These are phyloP conservation scores for Hysterium pulicare DNA, from an alignment of 2,329 filamentous ascomycete species.

Conservation along the genomic window DNA sequence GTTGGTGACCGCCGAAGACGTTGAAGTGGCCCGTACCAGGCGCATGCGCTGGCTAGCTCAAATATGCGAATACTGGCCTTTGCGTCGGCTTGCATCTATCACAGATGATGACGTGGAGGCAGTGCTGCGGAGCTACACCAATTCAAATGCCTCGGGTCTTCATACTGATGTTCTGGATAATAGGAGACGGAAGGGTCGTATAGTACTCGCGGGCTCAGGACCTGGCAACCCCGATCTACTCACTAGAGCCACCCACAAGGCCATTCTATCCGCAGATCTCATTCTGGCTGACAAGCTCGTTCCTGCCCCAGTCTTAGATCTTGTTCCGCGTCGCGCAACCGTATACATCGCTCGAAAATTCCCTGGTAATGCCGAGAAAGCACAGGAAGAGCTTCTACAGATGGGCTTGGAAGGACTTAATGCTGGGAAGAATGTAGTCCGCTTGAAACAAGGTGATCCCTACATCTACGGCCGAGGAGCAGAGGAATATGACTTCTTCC, in stretches of 20 bases:
- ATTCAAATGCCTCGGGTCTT: constrained; percentile 32
- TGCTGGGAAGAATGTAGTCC: constrained; percentile 74
- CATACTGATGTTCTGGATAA: constrained; percentile 23
- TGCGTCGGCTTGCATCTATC: constrained; percentile 75
- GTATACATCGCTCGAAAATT: constrained; percentile 96
- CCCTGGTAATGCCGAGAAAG: constrained; percentile 90
- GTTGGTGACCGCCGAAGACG: constrained; percentile 70
- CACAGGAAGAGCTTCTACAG: constrained; percentile 83
- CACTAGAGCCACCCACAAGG: constrained; percentile 75
- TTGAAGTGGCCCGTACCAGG: constrained; percentile 70
- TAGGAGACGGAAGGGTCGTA: constrained; percentile 54
- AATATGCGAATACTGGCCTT: constrained; percentile 98
- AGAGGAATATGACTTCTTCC: constrained; percentile 87
- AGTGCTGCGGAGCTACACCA: constrained; percentile 70
- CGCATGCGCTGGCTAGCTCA: constrained; percentile 92
- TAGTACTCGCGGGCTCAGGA: constrained; percentile 87
- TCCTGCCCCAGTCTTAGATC: constrained; percentile 76
- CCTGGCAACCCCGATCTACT: constrained; percentile 91
- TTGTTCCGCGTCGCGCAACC: constrained; percentile 84
- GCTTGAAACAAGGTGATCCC: constrained; percentile 94
- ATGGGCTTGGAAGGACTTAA: constrained; percentile 68
- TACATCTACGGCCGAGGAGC: constrained; percentile 94
- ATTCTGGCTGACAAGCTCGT: constrained; percentile 84
- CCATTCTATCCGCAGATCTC: constrained; percentile 71
- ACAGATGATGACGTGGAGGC: constrained; percentile 73